Evolutionary conservation across 208 protist species (phyloP).

Genomic region (Strigomonas oncopelti): DNA sequence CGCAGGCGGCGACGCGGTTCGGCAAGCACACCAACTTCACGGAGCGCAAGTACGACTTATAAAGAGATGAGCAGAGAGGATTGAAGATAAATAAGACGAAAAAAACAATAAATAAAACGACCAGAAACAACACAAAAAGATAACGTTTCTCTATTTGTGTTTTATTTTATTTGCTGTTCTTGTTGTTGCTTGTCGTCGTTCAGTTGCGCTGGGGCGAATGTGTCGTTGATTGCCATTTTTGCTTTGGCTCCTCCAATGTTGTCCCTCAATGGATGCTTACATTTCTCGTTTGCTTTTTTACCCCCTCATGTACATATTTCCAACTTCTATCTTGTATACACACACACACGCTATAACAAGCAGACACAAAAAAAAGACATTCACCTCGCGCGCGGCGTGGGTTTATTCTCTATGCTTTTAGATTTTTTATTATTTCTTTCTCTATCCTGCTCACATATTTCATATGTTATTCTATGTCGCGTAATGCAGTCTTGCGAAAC

Average conservation of each 20-base stretch:
- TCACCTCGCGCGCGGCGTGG: too few species aligned
- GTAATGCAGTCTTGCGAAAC: too few species aligned
- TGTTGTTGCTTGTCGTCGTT: too few species aligned
- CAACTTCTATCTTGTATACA: neutral
- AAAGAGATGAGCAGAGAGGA: neutral
- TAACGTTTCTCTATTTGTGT: constrained; percentile 5
- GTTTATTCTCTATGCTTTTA: too few species aligned
- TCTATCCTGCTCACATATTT: neutral
- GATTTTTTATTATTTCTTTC: neutral
- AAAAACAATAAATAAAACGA: neutral
- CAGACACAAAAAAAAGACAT: neutral
- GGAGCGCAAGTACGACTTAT: constrained; percentile 64
- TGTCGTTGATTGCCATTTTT: too few species aligned
- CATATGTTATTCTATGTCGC: too few species aligned
- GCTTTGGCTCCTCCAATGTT: too few species aligned
- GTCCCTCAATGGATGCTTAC: too few species aligned
- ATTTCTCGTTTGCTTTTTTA: neutral
- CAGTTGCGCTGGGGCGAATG: too few species aligned
- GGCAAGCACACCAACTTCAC: constrained; percentile 83
- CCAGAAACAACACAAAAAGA: neutral
- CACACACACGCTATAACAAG: too few species aligned
- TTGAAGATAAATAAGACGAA: neutral
- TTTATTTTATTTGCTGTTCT: neutral
- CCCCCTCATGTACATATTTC: neutral
- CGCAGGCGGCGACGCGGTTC: constrained; percentile 45